phyloP scores from a whole-genome alignment of 441 rosid species.

The Mallotus japonicus region DNA sequence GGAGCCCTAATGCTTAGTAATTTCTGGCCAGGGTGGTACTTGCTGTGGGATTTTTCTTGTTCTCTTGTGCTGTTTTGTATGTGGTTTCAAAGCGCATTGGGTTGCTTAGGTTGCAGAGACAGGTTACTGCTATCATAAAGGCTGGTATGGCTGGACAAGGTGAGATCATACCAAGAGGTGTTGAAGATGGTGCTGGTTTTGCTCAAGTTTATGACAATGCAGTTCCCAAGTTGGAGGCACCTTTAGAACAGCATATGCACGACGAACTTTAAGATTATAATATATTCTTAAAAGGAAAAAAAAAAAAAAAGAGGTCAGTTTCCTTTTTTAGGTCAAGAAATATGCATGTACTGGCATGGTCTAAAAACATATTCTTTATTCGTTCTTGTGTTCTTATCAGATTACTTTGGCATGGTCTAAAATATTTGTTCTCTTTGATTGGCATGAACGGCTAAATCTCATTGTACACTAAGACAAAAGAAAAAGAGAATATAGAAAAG shows the following conservation, averaged over 20 bases:
- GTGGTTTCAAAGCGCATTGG: constrained; percentile 87
- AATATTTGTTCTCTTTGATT: neutral
- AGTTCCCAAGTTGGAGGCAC: constrained; percentile 37
- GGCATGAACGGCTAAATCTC: neutral
- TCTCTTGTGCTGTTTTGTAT: constrained; percentile 69
- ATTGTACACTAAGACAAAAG: neutral
- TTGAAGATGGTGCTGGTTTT: constrained; percentile 41
- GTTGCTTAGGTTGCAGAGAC: constrained; percentile 64
- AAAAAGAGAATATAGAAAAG: neutral
- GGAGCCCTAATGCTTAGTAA: constrained; percentile 20
- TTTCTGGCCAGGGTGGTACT: constrained; percentile 58
- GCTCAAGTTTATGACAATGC: constrained; percentile 39
- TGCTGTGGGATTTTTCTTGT: constrained; percentile 54
- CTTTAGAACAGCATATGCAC: constrained; percentile 46
- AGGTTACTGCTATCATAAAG: constrained; percentile 71
- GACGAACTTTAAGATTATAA: constrained; percentile 61
- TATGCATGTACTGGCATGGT: too few relatives aligned
- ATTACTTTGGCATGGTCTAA: too few relatives aligned
- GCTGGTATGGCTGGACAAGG: constrained; percentile 60
- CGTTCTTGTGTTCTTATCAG: too few relatives aligned
- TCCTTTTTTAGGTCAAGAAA: neutral
- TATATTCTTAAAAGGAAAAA: neutral
- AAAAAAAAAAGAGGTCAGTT: neutral
- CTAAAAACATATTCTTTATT: too few relatives aligned
- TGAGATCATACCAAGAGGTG: constrained; percentile 34